Evolutionary conservation across 2,329 filamentous ascomycete genomes (phyloP), one percentile per base, ranked within the genome.

Genomic region (Ophiostoma sp.): DNA sequence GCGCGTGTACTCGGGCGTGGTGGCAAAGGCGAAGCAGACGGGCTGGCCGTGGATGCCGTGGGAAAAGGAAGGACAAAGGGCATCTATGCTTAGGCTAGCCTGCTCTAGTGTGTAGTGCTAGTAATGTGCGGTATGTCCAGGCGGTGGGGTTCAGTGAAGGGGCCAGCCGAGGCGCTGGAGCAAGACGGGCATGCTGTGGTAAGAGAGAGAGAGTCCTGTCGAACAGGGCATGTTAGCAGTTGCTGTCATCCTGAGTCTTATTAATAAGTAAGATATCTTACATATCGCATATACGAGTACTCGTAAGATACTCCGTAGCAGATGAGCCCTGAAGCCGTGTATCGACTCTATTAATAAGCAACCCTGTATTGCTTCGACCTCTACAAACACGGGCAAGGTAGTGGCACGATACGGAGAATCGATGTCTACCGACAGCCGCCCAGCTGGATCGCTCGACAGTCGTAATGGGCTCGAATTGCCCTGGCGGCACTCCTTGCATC

Each of bases 261-360:
- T n/a, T n/a, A n/a, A n/a, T n/a, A 27, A 27, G 27, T 27, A 27
- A 27, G 27, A 27, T 27, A 27, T 27, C 27, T 27, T 27, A 27
- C 2, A 27, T 27, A 27, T 27, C 27, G 27, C 27, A 27, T 27
- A 27, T 27, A 27, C n/a, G n/a, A n/a, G n/a, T 27, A 27, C 27
- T 27, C 27, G 27, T 27, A 27, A 27, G 27, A 27, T 27, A 27
- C 27, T 27, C 27, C 27, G 27, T 27, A 27, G 27, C 27, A 27
- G 27, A 2, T 27, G 2, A 27, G 27, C 27, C 27, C 27, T 27
- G 27, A 27, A 27, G 27, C 27, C 27, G 27, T 27, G 27, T 27
- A 27, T 27, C 27, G 27, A 27, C 55, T 60, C 55, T 60, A 60
- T 60, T 60, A 60, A 60, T 60, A 60, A 60, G 36, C 55, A 38